Conservation (phyloP, 257 asterid species). For the Schizonepeta tenuifolia region DNA sequence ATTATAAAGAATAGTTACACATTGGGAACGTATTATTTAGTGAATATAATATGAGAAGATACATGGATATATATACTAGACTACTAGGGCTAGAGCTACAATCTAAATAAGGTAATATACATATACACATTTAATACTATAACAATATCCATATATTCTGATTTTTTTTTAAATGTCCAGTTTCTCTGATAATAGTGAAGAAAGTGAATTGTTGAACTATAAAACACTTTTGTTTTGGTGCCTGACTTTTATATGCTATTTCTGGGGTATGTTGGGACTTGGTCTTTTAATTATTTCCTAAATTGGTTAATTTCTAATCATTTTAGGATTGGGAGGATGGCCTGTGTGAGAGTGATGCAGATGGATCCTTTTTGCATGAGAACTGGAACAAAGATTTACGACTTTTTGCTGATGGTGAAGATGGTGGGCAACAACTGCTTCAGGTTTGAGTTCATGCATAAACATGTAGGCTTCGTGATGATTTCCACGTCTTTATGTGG, state of each 20-base stretch:
- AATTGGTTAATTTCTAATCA: conserved; percentile 4
- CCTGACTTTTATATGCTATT: not conserved
- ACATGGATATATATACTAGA: too few relatives aligned
- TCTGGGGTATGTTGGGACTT: not conserved
- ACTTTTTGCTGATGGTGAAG: conserved; percentile 83
- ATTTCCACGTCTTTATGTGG: conserved; percentile 18
- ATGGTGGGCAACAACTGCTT: conserved; percentile 92
- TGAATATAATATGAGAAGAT: too few relatives aligned
- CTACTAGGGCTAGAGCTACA: too few relatives aligned
- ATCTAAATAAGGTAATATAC: too few relatives aligned
- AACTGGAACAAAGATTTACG: conserved; percentile 95
- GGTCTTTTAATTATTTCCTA: not conserved
- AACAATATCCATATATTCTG: conserved; percentile 22
- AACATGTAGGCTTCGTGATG: not conserved
- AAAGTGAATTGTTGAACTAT: conserved; percentile 1
- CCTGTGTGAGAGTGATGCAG: conserved; percentile 84
- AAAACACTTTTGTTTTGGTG: not conserved
- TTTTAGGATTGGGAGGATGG: conserved; percentile 98
- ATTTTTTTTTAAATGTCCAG: conserved; percentile 3
- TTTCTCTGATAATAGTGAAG: not conserved
- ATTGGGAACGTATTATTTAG: too few relatives aligned
- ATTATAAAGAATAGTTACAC: too few relatives aligned
- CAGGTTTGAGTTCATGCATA: conserved; percentile 55
- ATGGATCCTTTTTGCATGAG: conserved; percentile 90
- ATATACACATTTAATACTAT: too few relatives aligned